Evolutionary conservation across 2,329 filamentous ascomycete species (phyloP), one percentile per base, ranked within the genome.

Genomic region (Zasmidium cellare): DNA sequence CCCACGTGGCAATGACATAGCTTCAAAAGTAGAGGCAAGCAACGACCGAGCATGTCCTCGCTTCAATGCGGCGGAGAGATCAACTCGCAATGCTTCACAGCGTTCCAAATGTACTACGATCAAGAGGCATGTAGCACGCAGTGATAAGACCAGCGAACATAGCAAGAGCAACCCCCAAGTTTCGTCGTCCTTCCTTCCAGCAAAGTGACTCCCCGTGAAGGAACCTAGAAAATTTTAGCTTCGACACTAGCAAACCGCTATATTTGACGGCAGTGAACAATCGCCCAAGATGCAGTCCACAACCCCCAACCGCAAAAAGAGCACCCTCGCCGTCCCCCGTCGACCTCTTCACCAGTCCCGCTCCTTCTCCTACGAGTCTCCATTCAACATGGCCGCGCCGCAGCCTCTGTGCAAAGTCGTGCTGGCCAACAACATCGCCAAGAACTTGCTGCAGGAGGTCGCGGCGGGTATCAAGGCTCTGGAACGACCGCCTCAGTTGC

Each of bases 361-460:
- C 35, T 41, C 35, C 35, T 41, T 41, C 35, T 41, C 35, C 16
- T 41, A 41, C 35, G 35, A 41, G 5, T 41, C 35, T 14, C 35
- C 35, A 16, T 18, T 41, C 35, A 41, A 18, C 35, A 41, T 41
- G 35, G 35, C 47, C 3, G n/a, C 47, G 35, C 31, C 31, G 22
- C 31, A 38, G 50, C 31, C n/a, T 23, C 50, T 20, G 71, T 97
- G 94, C 85, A 97, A 96, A 84, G 92, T 97, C 74, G 84, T 97
- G 69, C 85, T 96, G 67, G 91, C 93, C 58, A 89, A 89, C 67
- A 89, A 87, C 67, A 92, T 99, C 70, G 91, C 92, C 65, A 94
- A 92, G 78, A 82, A 82, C 55, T 82, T 97, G 52, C 82, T 96
- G 53, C 78, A 79, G 23, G 92, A 97, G 78, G 90, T 96, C 60